phyloP scores from a whole-genome alignment of 2,329 filamentous ascomycete genomes.

The Microdochium bolleyi region DNA sequence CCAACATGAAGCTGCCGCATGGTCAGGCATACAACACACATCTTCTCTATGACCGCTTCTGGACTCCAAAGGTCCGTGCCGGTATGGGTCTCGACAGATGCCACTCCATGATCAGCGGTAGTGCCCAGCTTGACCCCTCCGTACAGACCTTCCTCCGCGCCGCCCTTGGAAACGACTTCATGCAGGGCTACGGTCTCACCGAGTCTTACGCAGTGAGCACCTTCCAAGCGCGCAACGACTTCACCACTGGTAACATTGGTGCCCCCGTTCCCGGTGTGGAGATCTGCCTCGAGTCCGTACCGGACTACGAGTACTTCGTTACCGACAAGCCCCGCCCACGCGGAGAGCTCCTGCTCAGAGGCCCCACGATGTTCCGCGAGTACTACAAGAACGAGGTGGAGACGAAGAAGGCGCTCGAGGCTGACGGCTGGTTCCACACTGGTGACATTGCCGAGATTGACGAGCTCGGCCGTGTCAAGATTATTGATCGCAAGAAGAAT shows the following conservation, averaged over 20 bases:
- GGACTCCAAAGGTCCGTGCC: conserved; percentile 79
- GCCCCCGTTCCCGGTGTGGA: conserved; percentile 61
- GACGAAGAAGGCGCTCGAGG: conserved; percentile 72
- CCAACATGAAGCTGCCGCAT: conserved; percentile 62
- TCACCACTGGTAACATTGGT: conserved; percentile 74
- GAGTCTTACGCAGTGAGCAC: conserved; percentile 79
- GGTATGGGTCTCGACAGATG: conserved; percentile 73
- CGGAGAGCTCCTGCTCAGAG: conserved; percentile 80
- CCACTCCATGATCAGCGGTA: conserved; percentile 74
- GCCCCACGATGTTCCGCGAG: conserved; percentile 71
- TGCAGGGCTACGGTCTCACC: conserved; percentile 89
- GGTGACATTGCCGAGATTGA: conserved; percentile 88
- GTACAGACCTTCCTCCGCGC: conserved; percentile 85
- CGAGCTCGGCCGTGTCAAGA: conserved; percentile 76
- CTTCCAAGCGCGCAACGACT: conserved; percentile 63
- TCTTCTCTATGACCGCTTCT: conserved; percentile 76
- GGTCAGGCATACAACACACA: conserved; percentile 74
- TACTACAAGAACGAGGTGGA: conserved; percentile 90
- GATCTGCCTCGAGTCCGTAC: conserved; percentile 75
- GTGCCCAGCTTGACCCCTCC: conserved; percentile 80
- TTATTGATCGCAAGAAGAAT: conserved; percentile 97
- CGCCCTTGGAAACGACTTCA: conserved; percentile 69
- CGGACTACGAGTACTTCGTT: conserved; percentile 87
- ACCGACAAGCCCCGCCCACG: conserved; percentile 85
- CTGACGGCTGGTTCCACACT: conserved; percentile 95